phyloP scores from a whole-genome alignment of 495 filamentous ascomycete genomes.

The Astrothelium subdiscretum region DNA sequence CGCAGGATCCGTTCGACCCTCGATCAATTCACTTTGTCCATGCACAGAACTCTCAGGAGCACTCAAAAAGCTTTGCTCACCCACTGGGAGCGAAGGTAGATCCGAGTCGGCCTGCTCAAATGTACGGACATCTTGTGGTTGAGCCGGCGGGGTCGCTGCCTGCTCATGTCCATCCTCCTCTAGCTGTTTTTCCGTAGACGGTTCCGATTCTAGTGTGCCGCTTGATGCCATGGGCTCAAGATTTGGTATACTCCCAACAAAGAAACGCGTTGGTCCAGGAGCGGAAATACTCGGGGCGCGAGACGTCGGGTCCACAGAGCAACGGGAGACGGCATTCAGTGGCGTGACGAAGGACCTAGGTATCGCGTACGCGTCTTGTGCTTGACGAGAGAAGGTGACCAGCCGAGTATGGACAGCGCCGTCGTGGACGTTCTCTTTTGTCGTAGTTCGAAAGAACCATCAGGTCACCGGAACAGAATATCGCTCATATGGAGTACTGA shows the following conservation, averaged over 20 bases:
- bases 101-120: constrained; percentile 13
- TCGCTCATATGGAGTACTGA: no score
- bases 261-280: neutral
- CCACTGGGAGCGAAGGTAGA: constrained; percentile 10
- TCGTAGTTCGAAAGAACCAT: neutral
- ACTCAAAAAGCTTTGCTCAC: constrained; percentile 11
- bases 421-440: no score
- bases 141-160: neutral
- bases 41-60: neutral
- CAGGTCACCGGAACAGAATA: no score
- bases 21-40: neutral
- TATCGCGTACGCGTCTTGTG: no score
- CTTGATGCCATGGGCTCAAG: neutral
- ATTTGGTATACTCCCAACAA: neutral
- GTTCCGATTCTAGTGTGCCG: neutral
- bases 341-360: no score
- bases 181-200: neutral
- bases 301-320: no score
- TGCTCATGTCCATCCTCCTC: neutral
- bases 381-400: no score
- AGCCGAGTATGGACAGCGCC: no score
- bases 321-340: no score
- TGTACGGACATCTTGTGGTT: neutral
- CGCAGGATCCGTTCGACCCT: constrained; percentile 8
- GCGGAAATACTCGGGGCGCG: neutral